Conservation (phyloP, 345 rosid species). For the Eutrema heterophyllum region DNA sequence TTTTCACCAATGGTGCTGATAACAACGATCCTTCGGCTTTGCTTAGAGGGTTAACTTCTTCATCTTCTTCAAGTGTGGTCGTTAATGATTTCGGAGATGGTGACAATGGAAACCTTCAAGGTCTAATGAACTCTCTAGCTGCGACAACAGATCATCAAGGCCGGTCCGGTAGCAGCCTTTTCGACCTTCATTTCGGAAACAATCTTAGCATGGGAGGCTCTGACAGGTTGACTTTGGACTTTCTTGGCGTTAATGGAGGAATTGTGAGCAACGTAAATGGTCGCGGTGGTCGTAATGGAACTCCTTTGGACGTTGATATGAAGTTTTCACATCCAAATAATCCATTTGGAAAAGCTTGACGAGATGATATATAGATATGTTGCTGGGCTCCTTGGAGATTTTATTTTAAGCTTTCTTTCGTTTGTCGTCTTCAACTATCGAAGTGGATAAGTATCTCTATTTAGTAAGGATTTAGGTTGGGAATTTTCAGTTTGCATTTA, state of each 20-base stretch:
- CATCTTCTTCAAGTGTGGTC: conserved; percentile 29
- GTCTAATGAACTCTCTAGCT: conserved; percentile 57
- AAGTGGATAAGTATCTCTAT: not conserved
- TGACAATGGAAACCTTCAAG: conserved; percentile 51
- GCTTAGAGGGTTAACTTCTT: conserved; percentile 54
- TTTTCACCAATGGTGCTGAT: conserved; percentile 62
- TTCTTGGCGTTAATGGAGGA: conserved; percentile 66
- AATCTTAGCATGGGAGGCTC: conserved; percentile 29
- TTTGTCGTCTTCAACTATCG: not conserved
- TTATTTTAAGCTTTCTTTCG: conserved; percentile 7
- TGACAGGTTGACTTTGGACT: conserved; percentile 63
- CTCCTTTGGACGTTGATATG: conserved; percentile 16
- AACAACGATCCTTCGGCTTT: conserved; percentile 44
- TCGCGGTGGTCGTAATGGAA: conserved; percentile 20
- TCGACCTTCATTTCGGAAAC: conserved; percentile 28
- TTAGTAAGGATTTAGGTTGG: not conserved
- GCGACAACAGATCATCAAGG: conserved; percentile 21
- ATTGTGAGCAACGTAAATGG: conserved; percentile 36
- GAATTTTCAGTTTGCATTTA: not conserved
- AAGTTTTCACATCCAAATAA: conserved; percentile 26
- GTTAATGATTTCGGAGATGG: conserved; percentile 30
- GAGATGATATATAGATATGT: conserved; percentile 4
- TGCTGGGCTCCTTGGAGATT: not conserved
- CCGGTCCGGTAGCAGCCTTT: conserved; percentile 25
- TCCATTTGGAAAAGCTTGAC: conserved; percentile 26